Percentiles rank a stretch among this genome's conserved stretches.
These are phyloP conservation scores for Arabidopsis suecica DNA, from an alignment of 345 rosid species.

Conservation along the genomic window DNA sequence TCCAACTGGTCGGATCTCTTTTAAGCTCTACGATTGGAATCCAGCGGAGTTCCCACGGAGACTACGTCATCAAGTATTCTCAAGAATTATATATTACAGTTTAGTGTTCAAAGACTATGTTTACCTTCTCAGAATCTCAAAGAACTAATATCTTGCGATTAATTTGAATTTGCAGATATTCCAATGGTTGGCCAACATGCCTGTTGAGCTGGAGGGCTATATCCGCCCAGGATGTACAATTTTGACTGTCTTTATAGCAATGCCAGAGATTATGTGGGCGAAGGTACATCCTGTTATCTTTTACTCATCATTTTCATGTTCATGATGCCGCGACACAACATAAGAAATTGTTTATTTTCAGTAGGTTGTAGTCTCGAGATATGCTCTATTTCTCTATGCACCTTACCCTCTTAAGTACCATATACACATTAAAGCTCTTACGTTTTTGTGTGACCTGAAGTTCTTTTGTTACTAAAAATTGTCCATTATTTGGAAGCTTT, in stretches of 20 bases:
- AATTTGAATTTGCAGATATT: conserved; percentile 67
- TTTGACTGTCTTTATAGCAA: conserved; percentile 82
- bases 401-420: conserved; percentile 4
- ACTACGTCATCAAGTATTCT: conserved; percentile 96
- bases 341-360: conserved; percentile 23
- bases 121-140: conserved; percentile 28
- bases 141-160: conserved; percentile 42
- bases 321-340: conserved; percentile 4
- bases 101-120: conserved; percentile 58
- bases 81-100: conserved; percentile 61
- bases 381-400: conserved; percentile 9
- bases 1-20: conserved; percentile 97
- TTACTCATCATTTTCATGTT: conserved; percentile 18
- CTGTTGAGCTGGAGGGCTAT: conserved; percentile 94
- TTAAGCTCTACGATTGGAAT: conserved; percentile 99
- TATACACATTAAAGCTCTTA: neutral
- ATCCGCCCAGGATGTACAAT: conserved; percentile 98
- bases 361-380: conserved; percentile 12
- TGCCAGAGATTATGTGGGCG: conserved; percentile 88
- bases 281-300: conserved; percentile 57
- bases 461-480: conserved; percentile 6
- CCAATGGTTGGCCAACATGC: conserved; percentile 97
- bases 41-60: conserved; percentile 99
- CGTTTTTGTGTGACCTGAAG: neutral
- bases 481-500: conserved; percentile 3